Conservation (phyloP, 108 stramenopile genomes). For the Mayamaea pseudoterrestris region DNA sequence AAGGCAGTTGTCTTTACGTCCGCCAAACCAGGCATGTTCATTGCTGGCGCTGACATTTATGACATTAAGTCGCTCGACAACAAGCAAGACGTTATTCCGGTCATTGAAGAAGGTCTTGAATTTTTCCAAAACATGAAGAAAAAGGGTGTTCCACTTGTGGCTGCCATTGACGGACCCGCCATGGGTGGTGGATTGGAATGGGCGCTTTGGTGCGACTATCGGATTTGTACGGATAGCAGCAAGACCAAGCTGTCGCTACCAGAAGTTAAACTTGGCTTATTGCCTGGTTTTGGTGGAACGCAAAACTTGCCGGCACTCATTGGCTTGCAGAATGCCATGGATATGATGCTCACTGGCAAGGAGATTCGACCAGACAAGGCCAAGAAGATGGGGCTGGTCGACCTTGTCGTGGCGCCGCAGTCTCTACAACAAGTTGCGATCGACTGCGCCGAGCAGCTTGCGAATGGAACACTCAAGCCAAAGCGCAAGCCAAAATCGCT, state of each 20-base stretch:
- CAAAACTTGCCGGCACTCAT: constrained; percentile 89
- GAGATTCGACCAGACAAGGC: constrained; percentile 93
- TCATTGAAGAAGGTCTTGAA: constrained; percentile 72
- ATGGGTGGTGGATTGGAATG: constrained; percentile 98
- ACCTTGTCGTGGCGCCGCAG: constrained; percentile 86
- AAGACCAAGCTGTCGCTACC: constrained; percentile 95
- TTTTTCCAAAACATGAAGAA: constrained; percentile 69
- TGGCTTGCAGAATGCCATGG: constrained; percentile 87
- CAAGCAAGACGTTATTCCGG: constrained; percentile 59
- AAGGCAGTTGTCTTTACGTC: constrained; percentile 94
- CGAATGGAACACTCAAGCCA: constrained; percentile 77
- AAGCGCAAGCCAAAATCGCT: constrained; percentile 76
- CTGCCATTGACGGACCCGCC: constrained; percentile 92
- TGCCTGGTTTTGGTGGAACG: constrained; percentile 98
- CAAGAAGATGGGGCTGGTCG: constrained; percentile 96
- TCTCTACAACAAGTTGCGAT: constrained; percentile 83
- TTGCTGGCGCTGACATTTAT: constrained; percentile 98
- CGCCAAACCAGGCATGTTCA: constrained; percentile 92
- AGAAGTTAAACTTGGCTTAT: constrained; percentile 95
- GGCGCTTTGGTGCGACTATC: constrained; percentile 98
- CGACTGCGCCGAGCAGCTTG: constrained; percentile 68
- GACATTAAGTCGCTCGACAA: constrained; percentile 75
- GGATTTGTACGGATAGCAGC: constrained; percentile 81
- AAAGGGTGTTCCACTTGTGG: constrained; percentile 84
- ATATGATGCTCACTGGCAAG: constrained; percentile 96